Evolutionary conservation across 2,329 filamentous ascomycete species (phyloP).

Genomic region (Cercospora sojina): DNA sequence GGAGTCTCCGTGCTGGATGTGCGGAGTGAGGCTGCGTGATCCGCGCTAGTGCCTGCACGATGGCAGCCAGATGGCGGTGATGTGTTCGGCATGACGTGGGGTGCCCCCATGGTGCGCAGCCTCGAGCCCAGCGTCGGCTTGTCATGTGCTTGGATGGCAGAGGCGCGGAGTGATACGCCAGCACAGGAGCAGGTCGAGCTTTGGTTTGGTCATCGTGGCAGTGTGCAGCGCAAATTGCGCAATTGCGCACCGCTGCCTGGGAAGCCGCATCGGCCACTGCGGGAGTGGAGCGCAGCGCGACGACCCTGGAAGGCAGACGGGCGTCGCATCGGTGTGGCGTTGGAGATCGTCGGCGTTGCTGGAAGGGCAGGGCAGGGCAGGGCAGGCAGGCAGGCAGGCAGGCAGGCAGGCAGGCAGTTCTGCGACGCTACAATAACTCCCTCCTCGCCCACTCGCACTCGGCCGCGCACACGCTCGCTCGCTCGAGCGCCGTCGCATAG

Average conservation of each 20-base stretch:
- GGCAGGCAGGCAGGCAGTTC: no score
- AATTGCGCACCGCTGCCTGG: not conserved
- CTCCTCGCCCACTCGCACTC: not conserved
- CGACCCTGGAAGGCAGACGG: not conserved
- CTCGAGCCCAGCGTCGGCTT: conserved; percentile 2
- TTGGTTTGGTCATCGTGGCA: not conserved
- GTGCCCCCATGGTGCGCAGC: not conserved
- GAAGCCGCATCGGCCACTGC: not conserved
- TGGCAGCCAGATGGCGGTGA: not conserved
- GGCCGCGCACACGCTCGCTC: not conserved
- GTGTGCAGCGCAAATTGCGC: not conserved
- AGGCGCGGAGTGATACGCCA: not conserved
- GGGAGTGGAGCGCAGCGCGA: not conserved
- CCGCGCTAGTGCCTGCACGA: conserved; percentile 1
- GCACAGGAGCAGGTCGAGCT: not conserved
- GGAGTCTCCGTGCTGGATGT: not conserved
- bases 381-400: no score
- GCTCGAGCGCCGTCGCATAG: not conserved
- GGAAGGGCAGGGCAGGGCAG: no score
- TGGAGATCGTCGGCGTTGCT: not conserved
- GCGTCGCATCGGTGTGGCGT: not conserved
- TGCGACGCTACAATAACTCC: not conserved
- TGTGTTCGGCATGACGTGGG: conserved; percentile 1
- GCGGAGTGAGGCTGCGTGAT: conserved; percentile 3
- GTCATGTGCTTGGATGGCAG: conserved; percentile 5